These are phyloP conservation scores for Sporothrix humicola DNA, from an alignment of 2,329 filamentous ascomycete genomes.

Conservation along the genomic window DNA sequence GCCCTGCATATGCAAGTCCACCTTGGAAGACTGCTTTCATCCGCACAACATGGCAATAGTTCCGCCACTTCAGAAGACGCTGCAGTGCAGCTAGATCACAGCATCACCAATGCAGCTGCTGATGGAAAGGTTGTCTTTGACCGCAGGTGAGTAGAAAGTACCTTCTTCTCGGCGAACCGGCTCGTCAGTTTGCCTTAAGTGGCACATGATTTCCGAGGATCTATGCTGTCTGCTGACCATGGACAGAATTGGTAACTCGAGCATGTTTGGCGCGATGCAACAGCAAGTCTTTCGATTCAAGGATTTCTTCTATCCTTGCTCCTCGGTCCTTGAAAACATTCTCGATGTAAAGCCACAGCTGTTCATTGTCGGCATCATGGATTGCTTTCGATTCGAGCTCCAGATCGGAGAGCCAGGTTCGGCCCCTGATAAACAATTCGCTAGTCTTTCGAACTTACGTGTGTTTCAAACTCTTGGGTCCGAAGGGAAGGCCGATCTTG, in stretches of 20 bases:
- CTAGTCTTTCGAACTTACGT: constrained; percentile 29
- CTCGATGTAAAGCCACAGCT: constrained; percentile 33
- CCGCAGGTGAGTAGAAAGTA: constrained; percentile 26
- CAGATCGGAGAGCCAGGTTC: constrained; percentile 33
- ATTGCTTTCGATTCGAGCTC: constrained; percentile 38
- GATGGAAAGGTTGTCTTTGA: constrained; percentile 25
- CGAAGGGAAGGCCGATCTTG: constrained; percentile 37
- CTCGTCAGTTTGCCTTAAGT: neutral
- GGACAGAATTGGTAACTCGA: constrained; percentile 34
- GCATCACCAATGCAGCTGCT: neutral
- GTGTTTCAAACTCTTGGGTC: constrained; percentile 32
- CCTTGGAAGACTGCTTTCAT: constrained; percentile 19
- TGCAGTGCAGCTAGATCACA: neutral
- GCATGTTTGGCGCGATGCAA: constrained; percentile 27
- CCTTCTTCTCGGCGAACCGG: neutral
- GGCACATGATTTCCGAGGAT: too few relatives aligned
- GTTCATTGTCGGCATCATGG: constrained; percentile 37
- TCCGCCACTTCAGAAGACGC: neutral
- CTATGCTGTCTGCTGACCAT: neutral
- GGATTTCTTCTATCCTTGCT: constrained; percentile 33
- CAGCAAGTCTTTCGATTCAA: neutral
- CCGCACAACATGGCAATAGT: neutral
- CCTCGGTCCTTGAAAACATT: constrained; percentile 24
- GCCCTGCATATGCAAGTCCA: constrained; percentile 25
- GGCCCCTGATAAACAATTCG: neutral